phyloP scores from a whole-genome alignment of 78 protist species.

The Trichosphaerium sp. region DNA sequence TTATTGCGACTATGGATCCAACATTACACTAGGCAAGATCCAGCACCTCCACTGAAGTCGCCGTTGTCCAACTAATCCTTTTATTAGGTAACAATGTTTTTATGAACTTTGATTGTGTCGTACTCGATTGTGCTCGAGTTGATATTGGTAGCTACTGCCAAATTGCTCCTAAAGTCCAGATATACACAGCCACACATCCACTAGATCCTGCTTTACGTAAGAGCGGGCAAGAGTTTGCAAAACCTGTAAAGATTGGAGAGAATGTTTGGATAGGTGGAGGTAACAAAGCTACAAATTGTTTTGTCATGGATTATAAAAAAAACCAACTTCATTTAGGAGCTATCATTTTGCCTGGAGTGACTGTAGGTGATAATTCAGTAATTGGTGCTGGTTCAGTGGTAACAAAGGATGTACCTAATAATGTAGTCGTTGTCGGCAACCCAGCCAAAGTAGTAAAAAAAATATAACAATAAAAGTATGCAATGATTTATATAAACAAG shows the following conservation, averaged over 20 bases:
- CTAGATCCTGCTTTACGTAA: constrained; percentile 8
- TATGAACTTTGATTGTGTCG: constrained; percentile 16
- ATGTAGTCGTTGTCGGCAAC: constrained; percentile 37
- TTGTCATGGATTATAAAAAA: too few species aligned
- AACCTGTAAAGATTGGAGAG: constrained; percentile 15
- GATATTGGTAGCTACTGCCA: constrained; percentile 23
- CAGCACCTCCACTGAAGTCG: too few species aligned
- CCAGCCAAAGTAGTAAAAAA: constrained; percentile 43
- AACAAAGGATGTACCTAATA: constrained; percentile 33
- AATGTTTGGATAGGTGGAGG: constrained; percentile 24
- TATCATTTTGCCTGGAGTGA: constrained; percentile 39
- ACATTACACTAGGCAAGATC: constrained; percentile 19
- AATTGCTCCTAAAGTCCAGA: constrained; percentile 36
- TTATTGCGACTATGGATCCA: constrained; percentile 45
- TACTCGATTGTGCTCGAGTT: constrained; percentile 7
- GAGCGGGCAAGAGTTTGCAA: constrained; percentile 11
- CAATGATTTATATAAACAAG: too few species aligned
- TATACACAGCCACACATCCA: constrained; percentile 57
- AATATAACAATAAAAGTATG: too few species aligned
- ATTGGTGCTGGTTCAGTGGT: constrained; percentile 60
- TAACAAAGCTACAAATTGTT: too few species aligned
- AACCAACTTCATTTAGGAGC: background rate
- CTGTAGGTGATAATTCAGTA: constrained; percentile 21
- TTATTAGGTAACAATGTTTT: constrained; percentile 5
- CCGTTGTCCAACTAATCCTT: too few species aligned